Conservation (phyloP, 495 filamentous ascomycete genomes). For the Cercophora scortea region DNA sequence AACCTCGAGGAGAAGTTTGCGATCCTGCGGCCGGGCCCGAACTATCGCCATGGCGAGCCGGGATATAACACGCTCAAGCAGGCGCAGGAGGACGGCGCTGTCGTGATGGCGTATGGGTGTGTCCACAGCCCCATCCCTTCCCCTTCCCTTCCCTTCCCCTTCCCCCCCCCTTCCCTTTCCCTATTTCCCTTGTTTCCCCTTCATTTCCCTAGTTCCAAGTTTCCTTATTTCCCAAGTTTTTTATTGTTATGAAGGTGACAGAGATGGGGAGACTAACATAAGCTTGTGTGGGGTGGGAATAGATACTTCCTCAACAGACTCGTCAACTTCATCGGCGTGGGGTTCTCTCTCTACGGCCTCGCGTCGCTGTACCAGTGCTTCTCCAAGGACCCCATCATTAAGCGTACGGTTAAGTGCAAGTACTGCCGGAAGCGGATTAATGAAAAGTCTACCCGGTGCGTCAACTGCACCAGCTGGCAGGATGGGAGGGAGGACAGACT, state of each 20-base stretch:
- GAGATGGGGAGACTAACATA: too few species aligned
- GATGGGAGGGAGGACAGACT: conserved; percentile 60
- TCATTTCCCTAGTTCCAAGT: too few species aligned
- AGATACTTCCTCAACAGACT: conserved; percentile 60
- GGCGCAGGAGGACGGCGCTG: conserved; percentile 61
- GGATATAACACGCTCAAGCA: conserved; percentile 64
- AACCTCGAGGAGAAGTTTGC: conserved; percentile 75
- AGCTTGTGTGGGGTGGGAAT: not conserved
- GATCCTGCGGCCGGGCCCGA: conserved; percentile 49
- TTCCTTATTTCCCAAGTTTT: too few species aligned
- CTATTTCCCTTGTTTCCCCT: too few species aligned
- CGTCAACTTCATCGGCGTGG: conserved; percentile 59
- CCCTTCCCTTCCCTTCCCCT: not conserved
- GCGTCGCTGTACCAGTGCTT: conserved; percentile 58
- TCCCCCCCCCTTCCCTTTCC: too few species aligned
- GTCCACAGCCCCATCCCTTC: too few species aligned
- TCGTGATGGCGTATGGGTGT: conserved; percentile 65
- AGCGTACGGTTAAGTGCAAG: conserved; percentile 59
- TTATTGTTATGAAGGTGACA: too few species aligned
- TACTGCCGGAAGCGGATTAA: conserved; percentile 65
- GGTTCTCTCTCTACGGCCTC: conserved; percentile 55
- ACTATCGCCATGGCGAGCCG: conserved; percentile 26
- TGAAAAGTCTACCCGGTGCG: conserved; percentile 55
- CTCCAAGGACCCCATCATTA: conserved; percentile 60
- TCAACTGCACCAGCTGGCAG: conserved; percentile 70